phyloP scores from a whole-genome alignment of 805 yeast genomes.

The Hanseniaspora hatyaiensis region DNA sequence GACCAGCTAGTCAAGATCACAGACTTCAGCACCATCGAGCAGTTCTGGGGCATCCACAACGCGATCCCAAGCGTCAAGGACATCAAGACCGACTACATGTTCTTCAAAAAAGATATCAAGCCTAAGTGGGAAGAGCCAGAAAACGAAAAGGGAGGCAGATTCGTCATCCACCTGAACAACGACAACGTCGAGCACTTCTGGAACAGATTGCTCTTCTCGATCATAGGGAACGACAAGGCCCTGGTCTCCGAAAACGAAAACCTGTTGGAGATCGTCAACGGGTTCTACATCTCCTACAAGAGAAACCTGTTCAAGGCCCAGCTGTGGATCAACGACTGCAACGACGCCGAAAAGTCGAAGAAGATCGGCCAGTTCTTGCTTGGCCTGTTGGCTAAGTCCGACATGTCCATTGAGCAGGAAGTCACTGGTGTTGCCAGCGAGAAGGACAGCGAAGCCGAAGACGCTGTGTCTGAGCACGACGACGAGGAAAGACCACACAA shows the following conservation, averaged over 20 bases:
- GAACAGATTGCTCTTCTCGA: slow-evolving; percentile 78
- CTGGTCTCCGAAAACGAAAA: slow-evolving; percentile 76
- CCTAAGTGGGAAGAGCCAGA: slow-evolving; percentile 97
- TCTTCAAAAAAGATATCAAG: slow-evolving; percentile 83
- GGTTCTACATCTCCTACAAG: slow-evolving; percentile 84
- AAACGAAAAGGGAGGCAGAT: slow-evolving; percentile 87
- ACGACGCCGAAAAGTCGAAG: slow-evolving; percentile 48
- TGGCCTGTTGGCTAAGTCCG: slow-evolving; percentile 40
- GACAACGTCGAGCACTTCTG: slow-evolving; percentile 50
- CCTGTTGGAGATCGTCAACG: slow-evolving; percentile 62
- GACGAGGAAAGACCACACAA: slow-evolving; percentile 1
- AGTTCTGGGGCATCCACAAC: slow-evolving; percentile 96
- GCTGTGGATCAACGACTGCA: slow-evolving; percentile 82
- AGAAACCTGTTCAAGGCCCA: slow-evolving; percentile 72
- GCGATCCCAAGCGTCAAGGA: slow-evolving; percentile 86
- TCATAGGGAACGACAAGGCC: slow-evolving; percentile 60
- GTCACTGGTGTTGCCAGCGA: background rate
- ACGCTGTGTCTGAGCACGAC: too few relatives aligned
- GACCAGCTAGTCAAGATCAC: slow-evolving; percentile 88
- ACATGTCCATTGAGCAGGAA: slow-evolving; percentile 41
- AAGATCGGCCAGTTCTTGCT: slow-evolving; percentile 78
- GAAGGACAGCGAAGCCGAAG: background rate
- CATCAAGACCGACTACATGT: slow-evolving; percentile 86
- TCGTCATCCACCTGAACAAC: slow-evolving; percentile 68
- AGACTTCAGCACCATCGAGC: slow-evolving; percentile 87